A percentile compares a stretch with the other conserved stretches of the same genome.
phyloP scores from a whole-genome alignment of 2,329 filamentous ascomycete species.

The Aspergillus glaucus region DNA sequence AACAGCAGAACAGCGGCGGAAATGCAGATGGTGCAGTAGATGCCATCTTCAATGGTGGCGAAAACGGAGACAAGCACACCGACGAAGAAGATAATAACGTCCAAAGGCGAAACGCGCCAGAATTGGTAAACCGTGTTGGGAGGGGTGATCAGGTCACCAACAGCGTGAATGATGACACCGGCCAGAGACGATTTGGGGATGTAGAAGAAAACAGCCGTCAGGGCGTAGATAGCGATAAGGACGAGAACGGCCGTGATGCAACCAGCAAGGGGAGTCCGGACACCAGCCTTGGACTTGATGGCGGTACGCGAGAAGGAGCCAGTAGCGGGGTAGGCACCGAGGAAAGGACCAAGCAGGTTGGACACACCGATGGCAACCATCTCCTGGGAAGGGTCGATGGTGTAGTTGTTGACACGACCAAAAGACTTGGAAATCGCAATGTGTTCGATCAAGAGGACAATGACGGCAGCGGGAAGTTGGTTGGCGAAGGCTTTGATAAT shows the following conservation, averaged over 20 bases:
- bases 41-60: slow-evolving; percentile 79
- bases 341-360: slow-evolving; percentile 84
- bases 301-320: slow-evolving; percentile 95
- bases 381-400: slow-evolving; percentile 91
- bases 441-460: slow-evolving; percentile 94
- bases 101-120: slow-evolving; percentile 85
- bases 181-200: slow-evolving; percentile 76
- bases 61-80: slow-evolving; percentile 90
- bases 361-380: slow-evolving; percentile 88
- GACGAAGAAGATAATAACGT: slow-evolving; percentile 86
- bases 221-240: slow-evolving; percentile 79
- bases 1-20: slow-evolving; percentile 75
- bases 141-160: slow-evolving; percentile 83
- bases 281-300: slow-evolving; percentile 95
- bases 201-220: slow-evolving; percentile 87
- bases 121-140: slow-evolving; percentile 92
- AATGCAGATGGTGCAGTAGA: slow-evolving; percentile 76
- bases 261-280: slow-evolving; percentile 83
- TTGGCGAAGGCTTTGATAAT: slow-evolving; percentile 64
- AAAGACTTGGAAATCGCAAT: slow-evolving; percentile 98
- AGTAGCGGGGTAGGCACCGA: slow-evolving; percentile 86
- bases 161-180: slow-evolving; percentile 92
- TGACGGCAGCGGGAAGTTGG: slow-evolving; percentile 77
- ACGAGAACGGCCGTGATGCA: slow-evolving; percentile 82
- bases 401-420: slow-evolving; percentile 91